phyloP scores from a whole-genome alignment of 495 filamentous ascomycete species.

The Aspergillus heteromorphus region DNA sequence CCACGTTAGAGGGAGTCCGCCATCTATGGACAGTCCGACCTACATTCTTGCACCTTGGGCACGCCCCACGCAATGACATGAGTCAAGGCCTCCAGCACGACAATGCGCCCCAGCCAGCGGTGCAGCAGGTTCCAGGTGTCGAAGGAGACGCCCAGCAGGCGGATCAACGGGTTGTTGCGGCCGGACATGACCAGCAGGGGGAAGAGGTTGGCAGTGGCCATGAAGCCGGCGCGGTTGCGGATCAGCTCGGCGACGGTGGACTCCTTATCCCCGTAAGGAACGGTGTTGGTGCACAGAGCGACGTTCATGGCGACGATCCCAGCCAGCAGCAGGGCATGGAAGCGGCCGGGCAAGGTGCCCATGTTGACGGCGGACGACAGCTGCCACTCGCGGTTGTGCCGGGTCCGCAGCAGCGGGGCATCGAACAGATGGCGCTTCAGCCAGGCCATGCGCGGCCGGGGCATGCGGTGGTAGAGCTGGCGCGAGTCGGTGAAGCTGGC shows the following conservation, averaged over 20 bases:
- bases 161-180: constrained; percentile 76
- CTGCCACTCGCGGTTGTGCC: constrained; percentile 73
- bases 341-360: constrained; percentile 70
- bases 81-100: constrained; percentile 61
- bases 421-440: constrained; percentile 51
- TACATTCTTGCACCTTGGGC: constrained; percentile 3
- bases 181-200: constrained; percentile 71
- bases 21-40: constrained; percentile 8
- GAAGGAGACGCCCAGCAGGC: constrained; percentile 66
- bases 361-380: constrained; percentile 66
- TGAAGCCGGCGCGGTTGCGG: constrained; percentile 65
- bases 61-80: constrained; percentile 58
- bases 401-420: constrained; percentile 63
- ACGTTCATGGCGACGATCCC: constrained; percentile 62
- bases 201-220: constrained; percentile 71
- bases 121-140: constrained; percentile 84
- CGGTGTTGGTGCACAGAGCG: constrained; percentile 54
- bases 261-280: constrained; percentile 2
- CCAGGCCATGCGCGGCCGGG: not conserved
- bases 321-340: constrained; percentile 63
- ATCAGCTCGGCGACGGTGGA: constrained; percentile 30
- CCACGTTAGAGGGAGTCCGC: constrained; percentile 7
- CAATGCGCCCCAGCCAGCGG: constrained; percentile 77
- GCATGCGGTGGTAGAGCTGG: not conserved
- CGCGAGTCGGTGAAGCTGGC: not conserved